phyloP scores from a whole-genome alignment of 495 filamentous ascomycete genomes.

The Xylaria flabelliformis region DNA sequence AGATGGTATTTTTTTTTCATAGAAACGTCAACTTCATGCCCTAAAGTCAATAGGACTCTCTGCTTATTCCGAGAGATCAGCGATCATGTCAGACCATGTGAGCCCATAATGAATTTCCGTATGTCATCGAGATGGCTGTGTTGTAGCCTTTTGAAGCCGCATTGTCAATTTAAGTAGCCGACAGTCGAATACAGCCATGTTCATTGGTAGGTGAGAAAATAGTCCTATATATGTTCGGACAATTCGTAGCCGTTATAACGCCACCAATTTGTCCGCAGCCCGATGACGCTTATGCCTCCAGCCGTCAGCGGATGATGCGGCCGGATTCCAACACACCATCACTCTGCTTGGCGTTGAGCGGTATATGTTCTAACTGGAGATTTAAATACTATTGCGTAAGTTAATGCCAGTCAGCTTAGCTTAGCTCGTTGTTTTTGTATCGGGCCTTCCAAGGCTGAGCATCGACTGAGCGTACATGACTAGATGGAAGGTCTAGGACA shows the following conservation, averaged over 20 bases:
- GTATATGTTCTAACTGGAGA: background rate
- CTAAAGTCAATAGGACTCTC: background rate
- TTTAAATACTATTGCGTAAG: background rate
- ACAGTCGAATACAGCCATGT: background rate
- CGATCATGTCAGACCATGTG: constrained; percentile 20
- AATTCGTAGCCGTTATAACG: background rate
- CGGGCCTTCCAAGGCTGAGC: background rate
- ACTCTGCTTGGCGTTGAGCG: background rate
- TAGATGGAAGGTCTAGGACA: background rate
- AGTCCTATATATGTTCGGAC: constrained; percentile 3
- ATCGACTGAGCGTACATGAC: background rate
- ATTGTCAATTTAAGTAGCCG: constrained; percentile 24
- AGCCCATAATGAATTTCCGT: constrained; percentile 2
- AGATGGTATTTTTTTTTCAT: background rate
- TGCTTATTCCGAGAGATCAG: background rate
- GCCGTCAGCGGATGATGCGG: constrained; percentile 3
- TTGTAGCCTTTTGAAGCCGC: constrained; percentile 18
- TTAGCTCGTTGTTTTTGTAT: background rate
- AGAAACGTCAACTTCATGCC: background rate
- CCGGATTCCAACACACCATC: background rate
- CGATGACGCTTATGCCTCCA: constrained; percentile 14
- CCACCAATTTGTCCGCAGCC: background rate
- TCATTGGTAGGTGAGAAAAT: constrained; percentile 18
- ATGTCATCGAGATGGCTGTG: constrained; percentile 12
- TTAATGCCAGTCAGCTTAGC: background rate